These are phyloP conservation scores for Xylaria sp. DNA, from an alignment of 2,329 filamentous ascomycete species.

Conservation along the genomic window DNA sequence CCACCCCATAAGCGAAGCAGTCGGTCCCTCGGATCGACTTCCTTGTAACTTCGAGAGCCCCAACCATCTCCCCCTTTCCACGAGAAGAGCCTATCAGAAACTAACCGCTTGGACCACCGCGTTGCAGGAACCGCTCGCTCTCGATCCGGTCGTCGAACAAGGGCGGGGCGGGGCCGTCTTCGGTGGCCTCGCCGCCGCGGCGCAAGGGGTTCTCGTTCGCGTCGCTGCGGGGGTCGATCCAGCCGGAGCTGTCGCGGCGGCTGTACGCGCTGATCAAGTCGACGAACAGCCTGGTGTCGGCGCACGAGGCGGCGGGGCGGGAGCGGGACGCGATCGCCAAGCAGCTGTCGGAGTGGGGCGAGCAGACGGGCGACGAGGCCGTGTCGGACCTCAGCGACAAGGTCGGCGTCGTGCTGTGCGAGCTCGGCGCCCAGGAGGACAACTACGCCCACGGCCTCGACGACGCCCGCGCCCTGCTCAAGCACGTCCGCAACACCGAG, in stretches of 20 bases:
- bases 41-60: constrained; percentile 25
- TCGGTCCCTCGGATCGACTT: constrained; percentile 24
- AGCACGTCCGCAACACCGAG: constrained; percentile 94
- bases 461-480: constrained; percentile 79
- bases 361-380: constrained; percentile 83
- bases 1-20: constrained; percentile 21
- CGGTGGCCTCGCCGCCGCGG: constrained; percentile 39
- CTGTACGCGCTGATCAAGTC: constrained; percentile 94
- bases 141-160: constrained; percentile 43
- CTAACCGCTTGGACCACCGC: constrained; percentile 16
- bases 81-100: neutral
- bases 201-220: constrained; percentile 82
- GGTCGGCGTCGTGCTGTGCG: constrained; percentile 86
- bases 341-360: constrained; percentile 96
- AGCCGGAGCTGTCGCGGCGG: constrained; percentile 86
- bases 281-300: constrained; percentile 83
- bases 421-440: constrained; percentile 94
- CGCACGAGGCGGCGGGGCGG: constrained; percentile 81
- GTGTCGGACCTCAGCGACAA: constrained; percentile 94
- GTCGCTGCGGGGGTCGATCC: constrained; percentile 80
- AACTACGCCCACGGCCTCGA: constrained; percentile 83
- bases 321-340: constrained; percentile 84
- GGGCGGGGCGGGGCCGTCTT: constrained; percentile 43
- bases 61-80: neutral
- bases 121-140: constrained; percentile 34